phyloP scores from a whole-genome alignment of 2,329 filamentous ascomycete genomes.

The Fusarium sp. region DNA sequence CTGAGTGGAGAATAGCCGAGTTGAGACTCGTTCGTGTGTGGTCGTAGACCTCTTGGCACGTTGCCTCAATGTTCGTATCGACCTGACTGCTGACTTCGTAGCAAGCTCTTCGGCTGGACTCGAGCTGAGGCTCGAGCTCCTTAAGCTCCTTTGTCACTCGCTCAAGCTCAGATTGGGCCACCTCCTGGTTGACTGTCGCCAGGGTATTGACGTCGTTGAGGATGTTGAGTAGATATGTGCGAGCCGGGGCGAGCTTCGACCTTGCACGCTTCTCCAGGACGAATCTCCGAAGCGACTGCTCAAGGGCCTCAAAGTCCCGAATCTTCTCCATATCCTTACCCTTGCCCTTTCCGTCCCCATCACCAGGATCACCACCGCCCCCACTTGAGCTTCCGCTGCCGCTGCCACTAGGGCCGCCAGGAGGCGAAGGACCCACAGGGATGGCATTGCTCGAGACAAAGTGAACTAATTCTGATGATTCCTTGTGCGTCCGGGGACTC shows the following conservation, averaged over 20 bases:
- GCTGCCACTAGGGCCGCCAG: conserved; percentile 69
- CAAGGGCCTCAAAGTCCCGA: conserved; percentile 90
- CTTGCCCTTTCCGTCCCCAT: conserved; percentile 78
- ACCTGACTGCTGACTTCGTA: conserved; percentile 86
- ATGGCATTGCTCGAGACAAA: conserved; percentile 98
- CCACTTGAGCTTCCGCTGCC: conserved; percentile 69
- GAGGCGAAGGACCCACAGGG: conserved; percentile 76
- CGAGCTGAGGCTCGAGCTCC: conserved; percentile 87
- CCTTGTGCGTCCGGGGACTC: conserved; percentile 95
- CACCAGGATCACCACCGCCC: conserved; percentile 69
- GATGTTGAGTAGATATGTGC: conserved; percentile 95
- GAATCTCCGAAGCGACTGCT: conserved; percentile 90
- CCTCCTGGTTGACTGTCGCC: conserved; percentile 88
- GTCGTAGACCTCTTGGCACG: conserved; percentile 88
- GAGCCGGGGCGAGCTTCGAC: conserved; percentile 95
- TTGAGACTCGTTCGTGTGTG: conserved; percentile 84
- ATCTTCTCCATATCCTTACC: conserved; percentile 91
- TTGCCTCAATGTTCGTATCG: conserved; percentile 86
- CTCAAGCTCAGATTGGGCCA: conserved; percentile 87
- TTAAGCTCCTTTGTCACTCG: conserved; percentile 85
- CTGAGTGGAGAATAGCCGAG: conserved; percentile 82
- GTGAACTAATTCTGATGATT: conserved; percentile 92
- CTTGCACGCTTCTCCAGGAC: conserved; percentile 95
- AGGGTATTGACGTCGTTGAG: conserved; percentile 88
- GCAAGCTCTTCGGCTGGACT: conserved; percentile 86